Conservation (phyloP, 1,139 yeast genomes). For the Magnusiomyces tetraspermus region DNA sequence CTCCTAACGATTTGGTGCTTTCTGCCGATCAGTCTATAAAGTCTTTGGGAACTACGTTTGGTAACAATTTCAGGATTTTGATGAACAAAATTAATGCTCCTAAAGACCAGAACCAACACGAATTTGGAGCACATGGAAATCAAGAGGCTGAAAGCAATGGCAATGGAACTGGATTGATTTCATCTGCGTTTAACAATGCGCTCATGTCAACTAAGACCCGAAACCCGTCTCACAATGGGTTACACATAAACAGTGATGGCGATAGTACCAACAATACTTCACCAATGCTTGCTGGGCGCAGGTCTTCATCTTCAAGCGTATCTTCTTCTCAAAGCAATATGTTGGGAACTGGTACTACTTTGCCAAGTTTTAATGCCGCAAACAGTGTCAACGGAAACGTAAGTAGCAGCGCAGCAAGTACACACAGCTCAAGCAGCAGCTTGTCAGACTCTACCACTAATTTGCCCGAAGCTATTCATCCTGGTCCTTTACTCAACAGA, state of each 20-base stretch:
- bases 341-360: neutral
- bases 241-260: neutral
- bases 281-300: neutral
- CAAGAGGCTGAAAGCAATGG: neutral
- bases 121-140: neutral
- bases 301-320: neutral
- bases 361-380: neutral
- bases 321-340: neutral
- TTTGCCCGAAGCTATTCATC: neutral
- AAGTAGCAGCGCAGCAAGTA: neutral
- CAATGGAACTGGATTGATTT: neutral
- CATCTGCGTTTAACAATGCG: neutral
- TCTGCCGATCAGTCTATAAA: constrained; percentile 28
- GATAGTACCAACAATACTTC: neutral
- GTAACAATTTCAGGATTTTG: constrained; percentile 29
- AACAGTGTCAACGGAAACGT: neutral
- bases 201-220: neutral
- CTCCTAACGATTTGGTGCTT: constrained; percentile 24
- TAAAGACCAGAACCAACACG: neutral
- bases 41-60: constrained; percentile 28
- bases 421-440: neutral
- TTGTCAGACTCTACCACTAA: neutral
- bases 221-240: neutral
- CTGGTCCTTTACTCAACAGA: constrained; percentile 7
- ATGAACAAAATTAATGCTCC: constrained; percentile 24